Evolutionary conservation across 495 filamentous ascomycete genomes (phyloP).

Genomic region (Podospora fimiseda): DNA sequence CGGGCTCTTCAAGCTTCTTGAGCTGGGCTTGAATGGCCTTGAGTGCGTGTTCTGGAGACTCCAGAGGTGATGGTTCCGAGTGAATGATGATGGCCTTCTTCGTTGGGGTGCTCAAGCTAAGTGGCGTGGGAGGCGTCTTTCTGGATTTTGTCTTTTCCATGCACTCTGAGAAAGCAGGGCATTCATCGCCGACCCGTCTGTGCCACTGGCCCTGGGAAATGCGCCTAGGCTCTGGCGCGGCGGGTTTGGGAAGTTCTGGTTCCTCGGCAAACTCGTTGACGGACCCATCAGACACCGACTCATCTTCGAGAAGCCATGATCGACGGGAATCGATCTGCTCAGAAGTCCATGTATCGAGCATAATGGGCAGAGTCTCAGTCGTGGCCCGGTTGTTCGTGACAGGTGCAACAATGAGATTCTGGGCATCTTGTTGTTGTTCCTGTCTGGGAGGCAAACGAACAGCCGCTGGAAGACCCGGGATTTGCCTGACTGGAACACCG

Average conservation of each 20-base stretch:
- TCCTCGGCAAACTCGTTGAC: neutral
- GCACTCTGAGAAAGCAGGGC: constrained; percentile 47
- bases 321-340: constrained; percentile 1
- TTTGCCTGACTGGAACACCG: constrained; percentile 25
- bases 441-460: constrained; percentile 23
- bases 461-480: constrained; percentile 28
- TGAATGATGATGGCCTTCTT: constrained; percentile 32
- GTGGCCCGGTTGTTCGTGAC: neutral
- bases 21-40: constrained; percentile 46
- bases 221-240: constrained; percentile 7
- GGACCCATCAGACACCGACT: neutral
- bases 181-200: constrained; percentile 45
- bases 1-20: constrained; percentile 35
- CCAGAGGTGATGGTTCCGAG: constrained; percentile 42
- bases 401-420: neutral
- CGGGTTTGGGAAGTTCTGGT: neutral
- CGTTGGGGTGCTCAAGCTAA: constrained; percentile 32
- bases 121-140: constrained; percentile 45
- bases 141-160: constrained; percentile 31
- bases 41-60: constrained; percentile 44
- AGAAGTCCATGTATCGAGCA: constrained; percentile 24
- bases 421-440: constrained; percentile 7
- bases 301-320: constrained; percentile 5
- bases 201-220: constrained; percentile 37
- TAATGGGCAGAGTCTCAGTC: constrained; percentile 28